These are phyloP conservation scores for Kazachstania bromeliacearum DNA, from an alignment of 805 yeast species.

Conservation along the genomic window DNA sequence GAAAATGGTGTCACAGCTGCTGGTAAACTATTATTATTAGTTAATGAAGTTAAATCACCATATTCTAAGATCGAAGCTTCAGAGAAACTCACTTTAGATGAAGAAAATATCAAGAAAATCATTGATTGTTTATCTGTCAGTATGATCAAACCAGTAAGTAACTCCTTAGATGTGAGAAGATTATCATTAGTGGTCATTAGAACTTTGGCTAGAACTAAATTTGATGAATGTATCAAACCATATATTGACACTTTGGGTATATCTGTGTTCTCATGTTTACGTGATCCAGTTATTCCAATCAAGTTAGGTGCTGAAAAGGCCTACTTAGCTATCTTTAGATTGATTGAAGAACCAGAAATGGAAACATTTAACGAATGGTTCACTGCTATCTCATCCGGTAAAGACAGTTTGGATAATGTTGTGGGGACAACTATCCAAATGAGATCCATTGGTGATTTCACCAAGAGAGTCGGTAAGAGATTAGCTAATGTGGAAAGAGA, in stretches of 20 bases:
- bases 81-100: conserved; percentile 33
- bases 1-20: conserved; percentile 73
- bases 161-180: conserved; percentile 70
- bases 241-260: conserved; percentile 53
- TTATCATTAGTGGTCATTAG: conserved; percentile 65
- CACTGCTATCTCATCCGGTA: conserved; percentile 29
- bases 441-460: conserved; percentile 80
- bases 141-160: conserved; percentile 45
- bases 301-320: conserved; percentile 93
- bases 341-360: conserved; percentile 57
- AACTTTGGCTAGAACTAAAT: conserved; percentile 60
- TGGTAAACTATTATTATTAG: conserved; percentile 64
- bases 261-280: conserved; percentile 67
- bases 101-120: conserved; percentile 35
- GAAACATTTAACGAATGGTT: conserved; percentile 59
- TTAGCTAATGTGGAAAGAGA: conserved; percentile 83
- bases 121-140: conserved; percentile 42
- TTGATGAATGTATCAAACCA: conserved; percentile 41
- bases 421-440: conserved; percentile 45
- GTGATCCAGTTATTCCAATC: conserved; percentile 85
- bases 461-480: conserved; percentile 81
- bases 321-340: conserved; percentile 57
- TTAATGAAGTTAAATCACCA: conserved; percentile 35
- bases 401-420: conserved; percentile 28
- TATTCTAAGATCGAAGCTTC: conserved; percentile 21